A percentile compares a stretch with the other conserved stretches of the same genome.
Evolutionary conservation across 108 stramenopile species (phyloP).

Genomic region (Fistulifera pelliculosa): DNA sequence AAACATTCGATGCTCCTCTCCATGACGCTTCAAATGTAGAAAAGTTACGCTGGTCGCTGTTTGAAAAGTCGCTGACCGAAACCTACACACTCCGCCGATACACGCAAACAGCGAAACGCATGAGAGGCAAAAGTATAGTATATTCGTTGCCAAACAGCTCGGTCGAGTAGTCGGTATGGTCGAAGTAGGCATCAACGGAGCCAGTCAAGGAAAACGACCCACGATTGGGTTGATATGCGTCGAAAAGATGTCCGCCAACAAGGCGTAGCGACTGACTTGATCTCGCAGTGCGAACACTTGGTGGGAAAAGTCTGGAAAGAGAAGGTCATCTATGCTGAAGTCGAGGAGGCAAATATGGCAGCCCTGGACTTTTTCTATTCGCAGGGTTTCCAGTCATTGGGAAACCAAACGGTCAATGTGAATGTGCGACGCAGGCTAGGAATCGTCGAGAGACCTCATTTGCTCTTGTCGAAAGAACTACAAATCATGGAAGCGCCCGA

Average conservation of each 20-base stretch:
- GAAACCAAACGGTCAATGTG: too few relatives aligned
- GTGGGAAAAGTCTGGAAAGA: background rate
- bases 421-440: too few relatives aligned
- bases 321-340: background rate
- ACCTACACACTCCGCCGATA: constrained; percentile 35
- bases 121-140: constrained; percentile 45
- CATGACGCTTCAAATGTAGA: background rate
- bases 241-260: background rate
- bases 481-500: too few relatives aligned
- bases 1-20: constrained; percentile 26
- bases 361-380: background rate
- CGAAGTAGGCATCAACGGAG: constrained; percentile 1
- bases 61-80: constrained; percentile 27
- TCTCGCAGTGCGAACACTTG: background rate
- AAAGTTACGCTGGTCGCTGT: constrained; percentile 17
- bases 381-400: background rate
- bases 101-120: constrained; percentile 22
- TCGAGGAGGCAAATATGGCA: background rate
- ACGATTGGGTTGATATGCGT: background rate
- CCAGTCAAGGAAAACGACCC: background rate
- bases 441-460: too few relatives aligned
- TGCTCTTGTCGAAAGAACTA: too few relatives aligned
- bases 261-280: background rate
- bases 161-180: constrained; percentile 3
- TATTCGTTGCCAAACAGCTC: constrained; percentile 33